Base-by-base conservation (phyloP, 2,329 filamentous ascomycete species). In the Periconia sp. region DNA sequence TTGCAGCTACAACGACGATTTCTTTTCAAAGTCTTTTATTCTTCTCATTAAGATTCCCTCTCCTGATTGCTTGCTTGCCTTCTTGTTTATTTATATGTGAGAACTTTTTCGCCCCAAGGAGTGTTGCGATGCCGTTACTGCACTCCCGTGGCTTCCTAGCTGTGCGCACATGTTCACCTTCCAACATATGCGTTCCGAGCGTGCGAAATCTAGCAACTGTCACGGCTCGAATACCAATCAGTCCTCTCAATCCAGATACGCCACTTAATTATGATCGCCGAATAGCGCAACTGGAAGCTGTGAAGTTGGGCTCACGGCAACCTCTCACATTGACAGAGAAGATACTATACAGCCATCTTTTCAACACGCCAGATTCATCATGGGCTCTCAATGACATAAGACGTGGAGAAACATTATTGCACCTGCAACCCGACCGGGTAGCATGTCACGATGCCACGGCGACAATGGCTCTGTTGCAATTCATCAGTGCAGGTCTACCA, bases 381-480 rank as follows among this genome's bases (percentile, higher is more conserved):
- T 53, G 46, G 49, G 22, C 22, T 12, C 23, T 55, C 0, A 18
- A 68, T 5, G 50, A 58, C 1, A 71, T 74, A 13, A 43, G 61
- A n/a, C 59, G 69, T 5, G 71, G 71, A 3, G 64, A 67, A 30
- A 72, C 70, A 2, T 67, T 71, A 11, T 42, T 73, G 0, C 64
- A 67, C 12, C 42, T 73, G 4, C 56, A 59, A 5, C 71, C 72
- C 0, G 70, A 73, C 24, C 55, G 70, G 1, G 69, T 73, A n/a
- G 72, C 71, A 2, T 72, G 70, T 22, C 71, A 74, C 23, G 72
- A 74, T 61, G 72, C 71, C 2, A 73, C 70, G 1, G 72, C 71
- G 2, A 72, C 69, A 4, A 74, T 74, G 72, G 72, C 72, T 2
- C 43, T 73, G 9, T 50, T 74, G 1, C 71, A 74, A 36, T 74